Conservation (phyloP, 2,329 filamentous ascomycete genomes). For the Bipolaris bicolor region DNA sequence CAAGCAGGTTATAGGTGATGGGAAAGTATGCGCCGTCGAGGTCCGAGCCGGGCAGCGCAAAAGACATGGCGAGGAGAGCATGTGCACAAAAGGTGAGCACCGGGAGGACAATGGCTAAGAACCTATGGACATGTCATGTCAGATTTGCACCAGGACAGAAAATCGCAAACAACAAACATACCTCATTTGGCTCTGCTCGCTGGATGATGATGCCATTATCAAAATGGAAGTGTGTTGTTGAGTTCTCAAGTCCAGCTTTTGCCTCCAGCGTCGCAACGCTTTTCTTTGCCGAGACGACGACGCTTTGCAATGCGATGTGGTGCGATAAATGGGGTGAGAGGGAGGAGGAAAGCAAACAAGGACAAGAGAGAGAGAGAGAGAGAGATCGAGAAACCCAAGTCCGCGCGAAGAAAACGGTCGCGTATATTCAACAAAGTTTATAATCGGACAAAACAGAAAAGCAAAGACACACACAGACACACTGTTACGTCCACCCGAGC, state of each 20-base stretch:
- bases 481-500: too few species aligned
- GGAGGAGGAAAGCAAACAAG: not conserved
- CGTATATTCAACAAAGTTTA: too few species aligned
- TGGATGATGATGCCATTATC: slow-evolving; percentile 6
- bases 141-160: not conserved
- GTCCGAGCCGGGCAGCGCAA: slow-evolving; percentile 29
- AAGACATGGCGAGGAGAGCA: slow-evolving; percentile 32
- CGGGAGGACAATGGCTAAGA: slow-evolving; percentile 38
- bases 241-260: not conserved
- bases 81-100: slow-evolving; percentile 36
- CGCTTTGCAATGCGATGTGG: not conserved
- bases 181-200: slow-evolving; percentile 17
- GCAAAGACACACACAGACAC: not conserved
- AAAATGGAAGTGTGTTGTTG: not conserved
- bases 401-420: too few species aligned
- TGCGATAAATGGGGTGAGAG: not conserved
- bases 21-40: slow-evolving; percentile 42
- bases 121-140: slow-evolving; percentile 21
- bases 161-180: slow-evolving; percentile 3
- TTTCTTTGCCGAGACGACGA: too few species aligned
- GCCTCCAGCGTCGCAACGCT: not conserved
- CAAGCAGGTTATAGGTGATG: slow-evolving; percentile 49
- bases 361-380: not conserved
- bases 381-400: not conserved
- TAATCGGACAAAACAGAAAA: not conserved